phyloP scores from a whole-genome alignment of 768 basidiomycete genomes.

The Termitomyces sp. region DNA sequence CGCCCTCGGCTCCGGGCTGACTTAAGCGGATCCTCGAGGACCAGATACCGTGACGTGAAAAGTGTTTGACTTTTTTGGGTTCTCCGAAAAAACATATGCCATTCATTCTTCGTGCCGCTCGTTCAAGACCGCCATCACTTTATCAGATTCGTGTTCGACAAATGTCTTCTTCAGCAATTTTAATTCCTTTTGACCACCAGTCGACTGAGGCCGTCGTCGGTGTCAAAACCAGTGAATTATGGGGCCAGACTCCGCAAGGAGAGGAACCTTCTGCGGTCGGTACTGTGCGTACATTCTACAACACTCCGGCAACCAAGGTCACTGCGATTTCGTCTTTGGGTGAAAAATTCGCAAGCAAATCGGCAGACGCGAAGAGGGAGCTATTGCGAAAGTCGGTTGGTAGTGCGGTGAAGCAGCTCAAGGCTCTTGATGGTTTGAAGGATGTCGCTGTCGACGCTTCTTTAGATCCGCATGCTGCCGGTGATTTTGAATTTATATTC shows the following conservation, averaged over 20 bases:
- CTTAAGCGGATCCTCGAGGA: not conserved
- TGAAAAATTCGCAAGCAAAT: slow-evolving; percentile 43
- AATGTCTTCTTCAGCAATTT: slow-evolving; percentile 52
- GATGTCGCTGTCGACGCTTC: slow-evolving; percentile 61
- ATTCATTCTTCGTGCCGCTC: slow-evolving; percentile 11
- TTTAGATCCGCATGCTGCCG: slow-evolving; percentile 71
- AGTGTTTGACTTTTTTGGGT: not conserved
- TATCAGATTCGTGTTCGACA: slow-evolving; percentile 22
- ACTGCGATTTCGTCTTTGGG: slow-evolving; percentile 58
- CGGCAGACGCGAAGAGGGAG: slow-evolving; percentile 49
- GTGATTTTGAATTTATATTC: slow-evolving; percentile 29
- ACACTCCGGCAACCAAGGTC: slow-evolving; percentile 39
- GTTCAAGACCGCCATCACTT: slow-evolving; percentile 14
- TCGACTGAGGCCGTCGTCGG: slow-evolving; percentile 25
- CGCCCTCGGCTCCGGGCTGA: not conserved
- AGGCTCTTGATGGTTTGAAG: slow-evolving; percentile 53
- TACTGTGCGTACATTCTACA: slow-evolving; percentile 61
- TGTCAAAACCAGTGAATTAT: slow-evolving; percentile 44
- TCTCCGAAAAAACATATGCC: slow-evolving; percentile 5
- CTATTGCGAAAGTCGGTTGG: slow-evolving; percentile 67
- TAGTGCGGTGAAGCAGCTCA: slow-evolving; percentile 65
- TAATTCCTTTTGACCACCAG: slow-evolving; percentile 54
- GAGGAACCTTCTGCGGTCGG: slow-evolving; percentile 55
- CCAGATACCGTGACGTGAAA: not conserved
- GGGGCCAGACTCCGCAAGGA: slow-evolving; percentile 43